Evolutionary conservation across 2,329 filamentous ascomycete species (phyloP).

Genomic region (Fusarium domesticum): DNA sequence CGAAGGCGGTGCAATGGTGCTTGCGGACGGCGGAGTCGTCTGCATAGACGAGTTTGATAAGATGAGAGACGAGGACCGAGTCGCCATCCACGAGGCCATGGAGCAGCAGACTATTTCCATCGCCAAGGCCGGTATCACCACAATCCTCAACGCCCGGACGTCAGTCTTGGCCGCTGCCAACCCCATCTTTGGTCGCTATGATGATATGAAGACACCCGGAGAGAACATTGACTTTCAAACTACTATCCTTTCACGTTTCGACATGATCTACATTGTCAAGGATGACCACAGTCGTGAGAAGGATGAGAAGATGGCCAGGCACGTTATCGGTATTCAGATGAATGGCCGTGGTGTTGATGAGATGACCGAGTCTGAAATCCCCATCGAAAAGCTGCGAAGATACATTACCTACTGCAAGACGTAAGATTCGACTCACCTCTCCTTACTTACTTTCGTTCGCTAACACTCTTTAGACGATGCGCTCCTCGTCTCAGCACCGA

Average conservation of each 20-base stretch:
- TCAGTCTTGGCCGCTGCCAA: slow-evolving; percentile 95
- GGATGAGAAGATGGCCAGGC: slow-evolving; percentile 90
- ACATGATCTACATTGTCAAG: slow-evolving; percentile 99
- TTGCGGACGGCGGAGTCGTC: slow-evolving; percentile 93
- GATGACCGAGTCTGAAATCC: slow-evolving; percentile 79
- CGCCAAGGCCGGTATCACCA: slow-evolving; percentile 97
- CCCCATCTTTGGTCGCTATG: slow-evolving; percentile 95
- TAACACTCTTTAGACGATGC: slow-evolving; percentile 63
- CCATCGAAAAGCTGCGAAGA: slow-evolving; percentile 94
- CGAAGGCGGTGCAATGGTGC: slow-evolving; percentile 96
- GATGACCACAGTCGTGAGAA: slow-evolving; percentile 88
- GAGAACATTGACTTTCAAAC: slow-evolving; percentile 99
- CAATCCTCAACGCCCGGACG: slow-evolving; percentile 92
- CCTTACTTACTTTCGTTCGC: slow-evolving; percentile 2
- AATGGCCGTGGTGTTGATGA: slow-evolving; percentile 80
- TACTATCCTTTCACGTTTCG: slow-evolving; percentile 95
- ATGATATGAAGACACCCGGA: slow-evolving; percentile 94
- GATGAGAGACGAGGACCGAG: slow-evolving; percentile 97
- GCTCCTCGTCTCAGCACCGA: slow-evolving; percentile 86
- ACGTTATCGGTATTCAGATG: slow-evolving; percentile 98
- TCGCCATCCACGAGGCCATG: slow-evolving; percentile 99
- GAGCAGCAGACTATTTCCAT: slow-evolving; percentile 99
- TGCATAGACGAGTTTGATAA: slow-evolving; percentile 99
- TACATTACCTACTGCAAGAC: slow-evolving; percentile 97
- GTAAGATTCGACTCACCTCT: slow-evolving; percentile 49